Evolutionary conservation across 2,329 filamentous ascomycete genomes (phyloP), one percentile per base, ranked within the genome.

Genomic region (Aspergillus sp.): DNA sequence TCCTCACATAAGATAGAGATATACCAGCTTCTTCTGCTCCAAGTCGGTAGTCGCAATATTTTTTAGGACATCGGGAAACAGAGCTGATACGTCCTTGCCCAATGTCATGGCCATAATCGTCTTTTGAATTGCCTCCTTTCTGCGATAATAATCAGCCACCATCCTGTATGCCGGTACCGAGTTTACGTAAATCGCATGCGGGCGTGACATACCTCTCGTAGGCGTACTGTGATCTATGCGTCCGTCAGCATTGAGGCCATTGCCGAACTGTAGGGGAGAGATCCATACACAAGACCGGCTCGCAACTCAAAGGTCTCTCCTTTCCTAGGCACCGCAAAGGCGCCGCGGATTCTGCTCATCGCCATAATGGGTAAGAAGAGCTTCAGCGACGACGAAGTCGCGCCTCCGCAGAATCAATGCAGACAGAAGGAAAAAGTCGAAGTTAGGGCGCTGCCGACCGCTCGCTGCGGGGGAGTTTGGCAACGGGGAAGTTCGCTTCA

Each of bases 61-160:
- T 84, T 99, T 99, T 63, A 99, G 81, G 34, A 99, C 95, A 73
- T 99, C 95, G 2, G 95, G 95, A 74, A 99, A 99, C 63, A 99
- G 81, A 56, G 93, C 90, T 53, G 95, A 99, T 59, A 99, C 95
- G 78, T 99, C 95, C 78, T 99, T 99, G 75, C 95, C 95, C 67
- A 99, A 77, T 1, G 95, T 99, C 95, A 99, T 99, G 73, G 95
- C 93, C 93, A 98, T 98, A 80, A 99, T 99, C 64, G 95, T 99
- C 83, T 96, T 98, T 75, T 99, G 95, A 68, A 99, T 99, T 22
- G 95, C 90, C 81, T 99, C 95, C 78, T 99, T 99, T 71, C 92
- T 85, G 61, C 45, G 55, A 41, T 26, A 58, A 43, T 57, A 22
- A 76, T 75, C 68, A 74, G 69, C 59, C 34, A 58, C 34, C 41